Conservation (phyloP, 345 rosid species). For the Euphorbia lathyris region DNA sequence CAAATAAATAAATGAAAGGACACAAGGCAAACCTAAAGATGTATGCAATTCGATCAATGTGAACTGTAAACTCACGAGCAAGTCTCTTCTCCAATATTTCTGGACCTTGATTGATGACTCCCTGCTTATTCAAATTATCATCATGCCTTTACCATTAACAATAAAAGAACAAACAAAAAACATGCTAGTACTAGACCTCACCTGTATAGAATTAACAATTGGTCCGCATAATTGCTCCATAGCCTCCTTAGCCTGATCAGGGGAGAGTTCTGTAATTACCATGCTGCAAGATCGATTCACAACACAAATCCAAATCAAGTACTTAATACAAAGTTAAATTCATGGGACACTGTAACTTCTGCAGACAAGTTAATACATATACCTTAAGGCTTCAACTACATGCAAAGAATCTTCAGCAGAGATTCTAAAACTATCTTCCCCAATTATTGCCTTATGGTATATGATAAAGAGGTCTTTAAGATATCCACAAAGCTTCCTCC, state of each 20-base stretch:
- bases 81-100: slow-evolving; percentile 83
- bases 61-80: slow-evolving; percentile 86
- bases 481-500: slow-evolving; percentile 78
- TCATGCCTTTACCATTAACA: slow-evolving; percentile 18
- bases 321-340: slow-evolving; percentile 8
- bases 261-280: slow-evolving; percentile 93
- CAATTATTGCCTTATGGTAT: slow-evolving; percentile 75
- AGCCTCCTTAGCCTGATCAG: slow-evolving; percentile 77
- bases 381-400: slow-evolving; percentile 96
- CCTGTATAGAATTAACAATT: slow-evolving; percentile 86
- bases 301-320: slow-evolving; percentile 14
- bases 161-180: slow-evolving; percentile 6
- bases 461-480: slow-evolving; percentile 73
- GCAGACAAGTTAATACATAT: slow-evolving; percentile 13
- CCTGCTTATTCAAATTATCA: slow-evolving; percentile 45
- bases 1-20: slow-evolving; percentile 14
- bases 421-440: slow-evolving; percentile 77
- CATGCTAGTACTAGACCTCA: slow-evolving; percentile 24
- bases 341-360: slow-evolving; percentile 17
- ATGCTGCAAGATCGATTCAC: slow-evolving; percentile 52
- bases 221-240: slow-evolving; percentile 80
- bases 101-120: slow-evolving; percentile 61
- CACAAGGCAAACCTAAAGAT: slow-evolving; percentile 71
- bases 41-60: slow-evolving; percentile 93
- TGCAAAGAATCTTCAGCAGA: slow-evolving; percentile 89